A percentile compares a stretch with the other conserved stretches of the same genome.
These are phyloP conservation scores for Megacollybia platyphylla DNA, from an alignment of 1,284 basidiomycete genomes.

Conservation along the genomic window DNA sequence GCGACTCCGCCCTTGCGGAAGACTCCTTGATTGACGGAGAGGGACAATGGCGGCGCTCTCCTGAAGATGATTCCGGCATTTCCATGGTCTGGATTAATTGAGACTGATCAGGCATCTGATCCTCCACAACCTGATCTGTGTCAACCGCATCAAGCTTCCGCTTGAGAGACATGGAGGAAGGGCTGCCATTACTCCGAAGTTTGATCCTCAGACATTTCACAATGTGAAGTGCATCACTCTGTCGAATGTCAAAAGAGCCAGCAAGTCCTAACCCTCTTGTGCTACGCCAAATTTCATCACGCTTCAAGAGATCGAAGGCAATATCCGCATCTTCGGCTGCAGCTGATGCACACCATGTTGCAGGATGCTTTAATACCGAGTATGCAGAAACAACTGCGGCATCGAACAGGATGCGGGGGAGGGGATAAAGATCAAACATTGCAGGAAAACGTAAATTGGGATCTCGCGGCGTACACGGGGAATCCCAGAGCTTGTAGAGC, in stretches of 20 bases:
- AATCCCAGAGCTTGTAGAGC: conserved; percentile 26
- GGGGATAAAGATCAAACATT: conserved; percentile 46
- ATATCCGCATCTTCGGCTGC: conserved; percentile 34
- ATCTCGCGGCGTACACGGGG: conserved; percentile 7
- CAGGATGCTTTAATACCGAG: conserved; percentile 38
- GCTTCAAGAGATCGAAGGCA: conserved; percentile 37
- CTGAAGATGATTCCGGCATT: too few relatives aligned
- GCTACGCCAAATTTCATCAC: conserved; percentile 1
- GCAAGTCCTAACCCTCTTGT: conserved; percentile 2
- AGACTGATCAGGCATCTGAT: background rate
- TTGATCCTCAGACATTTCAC: conserved; percentile 36
- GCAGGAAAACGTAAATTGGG: conserved; percentile 16
- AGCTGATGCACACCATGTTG: conserved; percentile 27
- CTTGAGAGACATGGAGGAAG: conserved; percentile 25
- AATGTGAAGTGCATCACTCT: conserved; percentile 26
- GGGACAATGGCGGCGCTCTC: too few relatives aligned
- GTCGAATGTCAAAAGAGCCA: conserved; percentile 12
- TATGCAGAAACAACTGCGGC: conserved; percentile 51
- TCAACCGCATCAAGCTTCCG: conserved; percentile 40
- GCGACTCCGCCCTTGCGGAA: too few relatives aligned
- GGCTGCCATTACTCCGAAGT: conserved; percentile 19
- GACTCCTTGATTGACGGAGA: too few relatives aligned
- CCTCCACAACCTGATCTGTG: background rate
- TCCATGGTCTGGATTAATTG: too few relatives aligned
- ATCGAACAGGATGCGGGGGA: conserved; percentile 46